These are phyloP conservation scores for Phaffia australis DNA, from an alignment of 768 basidiomycete species.

Conservation along the genomic window DNA sequence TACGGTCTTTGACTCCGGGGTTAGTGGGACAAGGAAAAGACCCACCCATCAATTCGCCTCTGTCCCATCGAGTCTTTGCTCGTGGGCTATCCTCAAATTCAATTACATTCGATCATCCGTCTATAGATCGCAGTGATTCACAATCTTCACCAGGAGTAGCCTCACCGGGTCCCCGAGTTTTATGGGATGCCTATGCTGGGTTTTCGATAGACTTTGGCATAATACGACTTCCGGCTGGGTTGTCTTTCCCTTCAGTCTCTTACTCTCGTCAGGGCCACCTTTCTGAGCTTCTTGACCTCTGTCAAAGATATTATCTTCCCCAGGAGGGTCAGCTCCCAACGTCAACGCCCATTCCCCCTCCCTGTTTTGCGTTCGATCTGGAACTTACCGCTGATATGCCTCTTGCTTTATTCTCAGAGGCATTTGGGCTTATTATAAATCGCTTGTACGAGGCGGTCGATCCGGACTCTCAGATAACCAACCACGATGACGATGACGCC, in stretches of 20 bases:
- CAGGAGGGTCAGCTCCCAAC: conserved; percentile 30
- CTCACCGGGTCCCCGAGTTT: conserved; percentile 12
- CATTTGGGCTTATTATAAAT: conserved; percentile 41
- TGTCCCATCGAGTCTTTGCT: too few relatives aligned
- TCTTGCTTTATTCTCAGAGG: conserved; percentile 41
- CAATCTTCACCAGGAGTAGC: too few relatives aligned
- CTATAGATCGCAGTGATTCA: too few relatives aligned
- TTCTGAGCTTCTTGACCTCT: conserved; percentile 46
- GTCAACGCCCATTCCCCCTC: conserved; percentile 33
- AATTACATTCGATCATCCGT: too few relatives aligned
- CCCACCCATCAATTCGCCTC: not conserved
- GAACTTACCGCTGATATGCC: conserved; percentile 41
- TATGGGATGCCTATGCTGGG: conserved; percentile 35
- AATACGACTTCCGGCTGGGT: conserved; percentile 33
- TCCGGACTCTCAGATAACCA: not conserved
- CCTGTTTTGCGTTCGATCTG: conserved; percentile 31
- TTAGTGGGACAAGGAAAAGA: not conserved
- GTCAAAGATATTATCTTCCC: conserved; percentile 27
- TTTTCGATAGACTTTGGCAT: conserved; percentile 37
- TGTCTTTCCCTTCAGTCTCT: conserved; percentile 32
- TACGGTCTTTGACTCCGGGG: not conserved
- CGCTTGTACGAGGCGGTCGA: conserved; percentile 43
- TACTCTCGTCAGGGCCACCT: conserved; percentile 55
- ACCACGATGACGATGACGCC: conserved; percentile 32
- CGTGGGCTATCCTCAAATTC: too few relatives aligned